Evolutionary conservation across 257 asterid species (phyloP).

Genomic region (Solanum pinnatisectum): DNA sequence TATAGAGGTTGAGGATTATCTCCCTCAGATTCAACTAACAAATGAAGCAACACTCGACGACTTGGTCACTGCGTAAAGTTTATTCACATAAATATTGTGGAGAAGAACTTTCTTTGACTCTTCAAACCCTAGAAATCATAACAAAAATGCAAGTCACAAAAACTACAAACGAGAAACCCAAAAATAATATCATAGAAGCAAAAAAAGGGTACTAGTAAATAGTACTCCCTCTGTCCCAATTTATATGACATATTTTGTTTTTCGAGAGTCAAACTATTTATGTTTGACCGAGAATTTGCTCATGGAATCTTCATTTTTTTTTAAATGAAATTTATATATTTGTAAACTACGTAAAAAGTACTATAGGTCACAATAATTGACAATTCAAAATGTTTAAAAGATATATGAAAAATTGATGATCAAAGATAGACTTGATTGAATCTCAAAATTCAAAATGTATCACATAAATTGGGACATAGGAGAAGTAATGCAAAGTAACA

Average conservation of each 20-base stretch:
- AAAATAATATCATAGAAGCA: neutral
- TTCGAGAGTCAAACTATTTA: neutral
- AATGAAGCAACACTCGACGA: neutral
- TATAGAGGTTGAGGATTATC: neutral
- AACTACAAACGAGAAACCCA: neutral
- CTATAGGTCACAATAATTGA: too few species aligned
- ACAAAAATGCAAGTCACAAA: neutral
- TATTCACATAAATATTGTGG: neutral
- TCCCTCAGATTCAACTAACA: neutral
- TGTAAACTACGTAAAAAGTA: too few species aligned
- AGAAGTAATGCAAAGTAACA: neutral
- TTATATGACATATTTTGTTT: neutral
- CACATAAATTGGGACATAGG: neutral
- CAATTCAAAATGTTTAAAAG: too few species aligned
- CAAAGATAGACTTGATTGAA: neutral
- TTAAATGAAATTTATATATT: too few species aligned
- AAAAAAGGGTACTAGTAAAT: neutral
- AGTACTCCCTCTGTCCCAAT: neutral
- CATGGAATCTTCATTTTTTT: too few species aligned
- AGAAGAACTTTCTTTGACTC: neutral
- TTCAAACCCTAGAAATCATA: neutral
- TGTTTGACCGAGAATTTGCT: neutral
- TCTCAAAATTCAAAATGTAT: neutral
- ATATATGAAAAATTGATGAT: neutral
- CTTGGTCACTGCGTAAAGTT: neutral